Conservation (phyloP, 2,329 filamentous ascomycete species). For the Lecanicillium sp. region DNA sequence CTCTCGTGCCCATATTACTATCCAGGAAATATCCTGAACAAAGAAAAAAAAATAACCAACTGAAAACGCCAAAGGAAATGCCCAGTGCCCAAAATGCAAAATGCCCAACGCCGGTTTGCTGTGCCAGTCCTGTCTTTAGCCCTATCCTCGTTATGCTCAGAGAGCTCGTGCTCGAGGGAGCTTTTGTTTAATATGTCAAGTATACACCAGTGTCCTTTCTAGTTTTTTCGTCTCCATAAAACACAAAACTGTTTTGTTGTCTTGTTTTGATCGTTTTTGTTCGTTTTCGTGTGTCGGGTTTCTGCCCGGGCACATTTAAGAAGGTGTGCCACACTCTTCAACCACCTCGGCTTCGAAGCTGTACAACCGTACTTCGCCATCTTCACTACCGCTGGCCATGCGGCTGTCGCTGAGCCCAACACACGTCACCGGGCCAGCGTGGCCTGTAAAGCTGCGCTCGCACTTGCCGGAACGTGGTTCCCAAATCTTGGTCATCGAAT, state of each 20-base stretch:
- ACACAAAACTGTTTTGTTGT: too few relatives aligned
- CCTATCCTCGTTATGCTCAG: slow-evolving; percentile 27
- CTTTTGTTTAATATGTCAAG: neutral
- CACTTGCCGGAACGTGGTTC: slow-evolving; percentile 86
- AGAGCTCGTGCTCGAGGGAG: slow-evolving; percentile 13
- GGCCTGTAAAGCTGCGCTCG: slow-evolving; percentile 85
- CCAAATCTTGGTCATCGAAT: slow-evolving; percentile 92
- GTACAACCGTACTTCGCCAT: slow-evolving; percentile 83
- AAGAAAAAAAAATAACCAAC: too few relatives aligned
- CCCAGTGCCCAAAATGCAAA: neutral
- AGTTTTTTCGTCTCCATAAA: too few relatives aligned
- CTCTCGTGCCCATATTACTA: too few relatives aligned
- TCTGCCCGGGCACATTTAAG: slow-evolving; percentile 19
- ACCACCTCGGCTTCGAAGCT: slow-evolving; percentile 55
- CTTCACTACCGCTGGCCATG: slow-evolving; percentile 87
- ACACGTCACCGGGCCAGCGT: slow-evolving; percentile 86
- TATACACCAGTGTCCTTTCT: neutral
- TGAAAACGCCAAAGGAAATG: neutral
- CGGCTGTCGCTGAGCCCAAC: slow-evolving; percentile 83
- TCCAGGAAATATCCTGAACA: too few relatives aligned
- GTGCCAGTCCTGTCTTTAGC: too few relatives aligned
- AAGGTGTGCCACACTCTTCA: slow-evolving; percentile 43
- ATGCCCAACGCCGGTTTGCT: too few relatives aligned
- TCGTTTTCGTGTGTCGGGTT: too few relatives aligned
- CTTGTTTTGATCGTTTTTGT: too few relatives aligned